phyloP scores from a whole-genome alignment of 805 yeast genomes.

The Nakazawaea ernobii region DNA sequence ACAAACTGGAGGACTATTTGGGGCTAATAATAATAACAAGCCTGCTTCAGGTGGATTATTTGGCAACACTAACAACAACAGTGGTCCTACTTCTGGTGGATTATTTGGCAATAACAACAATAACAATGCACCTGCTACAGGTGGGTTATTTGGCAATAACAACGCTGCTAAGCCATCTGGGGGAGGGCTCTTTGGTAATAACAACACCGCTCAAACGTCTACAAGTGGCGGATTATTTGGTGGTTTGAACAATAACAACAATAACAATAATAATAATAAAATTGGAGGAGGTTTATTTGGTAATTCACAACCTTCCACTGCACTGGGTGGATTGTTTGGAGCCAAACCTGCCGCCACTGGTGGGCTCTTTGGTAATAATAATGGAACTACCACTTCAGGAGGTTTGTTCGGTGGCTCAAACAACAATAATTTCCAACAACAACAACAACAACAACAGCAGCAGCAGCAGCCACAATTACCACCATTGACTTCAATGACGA shows the following conservation, averaged over 20 bases:
- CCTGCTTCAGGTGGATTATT: slow-evolving; percentile 16
- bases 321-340: slow-evolving; percentile 30
- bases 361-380: slow-evolving; percentile 17
- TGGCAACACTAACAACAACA: slow-evolving; percentile 15
- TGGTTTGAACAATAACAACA: slow-evolving; percentile 12
- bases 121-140: slow-evolving; percentile 15
- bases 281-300: slow-evolving; percentile 32
- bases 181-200: slow-evolving; percentile 17
- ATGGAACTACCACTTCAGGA: slow-evolving; percentile 16
- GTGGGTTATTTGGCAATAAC: slow-evolving; percentile 21
- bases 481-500: slow-evolving; percentile 64
- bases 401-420: slow-evolving; percentile 18
- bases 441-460: slow-evolving; percentile 28
- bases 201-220: slow-evolving; percentile 8
- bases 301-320: slow-evolving; percentile 15
- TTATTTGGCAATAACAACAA: slow-evolving; percentile 22
- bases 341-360: slow-evolving; percentile 15
- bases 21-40: slow-evolving; percentile 9
- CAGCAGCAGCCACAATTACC: slow-evolving; percentile 38
- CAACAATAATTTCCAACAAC: slow-evolving; percentile 20
- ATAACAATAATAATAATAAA: slow-evolving; percentile 14
- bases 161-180: slow-evolving; percentile 11
- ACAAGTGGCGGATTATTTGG: slow-evolving; percentile 23
- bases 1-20: slow-evolving; percentile 15
- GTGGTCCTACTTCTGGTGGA: slow-evolving; percentile 23